phyloP scores from a whole-genome alignment of 2,329 filamentous ascomycete species.

The Cladosporium sp. region DNA sequence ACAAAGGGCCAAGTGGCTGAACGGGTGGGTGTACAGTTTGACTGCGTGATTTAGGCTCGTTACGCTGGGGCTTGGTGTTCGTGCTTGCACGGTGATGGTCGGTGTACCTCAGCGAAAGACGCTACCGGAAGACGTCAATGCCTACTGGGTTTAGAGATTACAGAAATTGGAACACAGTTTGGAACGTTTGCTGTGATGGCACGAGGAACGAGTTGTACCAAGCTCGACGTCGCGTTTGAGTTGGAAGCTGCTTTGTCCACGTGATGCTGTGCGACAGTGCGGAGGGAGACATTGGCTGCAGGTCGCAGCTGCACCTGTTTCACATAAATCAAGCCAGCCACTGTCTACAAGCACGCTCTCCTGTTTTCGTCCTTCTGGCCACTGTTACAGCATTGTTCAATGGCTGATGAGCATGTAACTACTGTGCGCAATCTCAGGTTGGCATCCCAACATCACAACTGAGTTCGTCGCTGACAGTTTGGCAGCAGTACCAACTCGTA shows the following conservation, averaged over 20 bases:
- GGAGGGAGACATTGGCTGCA: neutral
- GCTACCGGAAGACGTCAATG: neutral
- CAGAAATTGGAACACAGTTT: neutral
- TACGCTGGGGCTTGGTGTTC: neutral
- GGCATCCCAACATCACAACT: neutral
- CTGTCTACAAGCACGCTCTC: neutral
- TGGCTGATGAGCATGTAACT: neutral
- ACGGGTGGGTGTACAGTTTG: neutral
- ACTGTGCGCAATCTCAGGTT: neutral
- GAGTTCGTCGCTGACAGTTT: neutral
- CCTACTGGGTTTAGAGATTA: neutral
- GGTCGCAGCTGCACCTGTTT: neutral
- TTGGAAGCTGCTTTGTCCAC: neutral
- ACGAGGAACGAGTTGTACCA: neutral
- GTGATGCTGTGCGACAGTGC: neutral
- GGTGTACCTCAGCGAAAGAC: neutral
- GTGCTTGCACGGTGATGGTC: neutral
- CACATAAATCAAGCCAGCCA: neutral
- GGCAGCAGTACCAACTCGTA: neutral
- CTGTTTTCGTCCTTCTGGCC: neutral
- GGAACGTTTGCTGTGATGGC: neutral
- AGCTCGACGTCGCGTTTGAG: neutral
- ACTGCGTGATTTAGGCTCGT: neutral
- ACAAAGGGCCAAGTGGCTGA: neutral
- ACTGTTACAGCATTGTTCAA: neutral